phyloP scores from a whole-genome alignment of 179 eudicot genomes.

The Pouteria campechiana region DNA sequence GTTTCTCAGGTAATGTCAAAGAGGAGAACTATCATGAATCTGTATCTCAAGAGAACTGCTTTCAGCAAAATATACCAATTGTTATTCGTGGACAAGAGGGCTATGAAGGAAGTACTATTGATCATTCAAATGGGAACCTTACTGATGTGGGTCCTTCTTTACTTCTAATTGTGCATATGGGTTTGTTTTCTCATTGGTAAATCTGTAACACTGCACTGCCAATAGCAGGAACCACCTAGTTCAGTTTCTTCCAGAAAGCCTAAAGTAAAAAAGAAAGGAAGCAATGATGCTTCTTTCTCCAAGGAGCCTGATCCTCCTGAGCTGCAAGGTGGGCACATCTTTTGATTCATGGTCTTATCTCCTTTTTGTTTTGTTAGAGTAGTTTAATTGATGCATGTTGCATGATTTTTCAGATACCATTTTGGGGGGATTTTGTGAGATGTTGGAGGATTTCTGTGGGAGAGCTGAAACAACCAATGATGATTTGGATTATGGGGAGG shows the following conservation, averaged over 20 bases:
- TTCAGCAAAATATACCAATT: slow-evolving; percentile 24
- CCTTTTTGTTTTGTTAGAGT: neutral
- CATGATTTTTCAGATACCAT: slow-evolving; percentile 38
- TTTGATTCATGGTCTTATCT: neutral
- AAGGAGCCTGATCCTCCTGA: slow-evolving; percentile 38
- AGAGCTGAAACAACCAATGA: slow-evolving; percentile 67
- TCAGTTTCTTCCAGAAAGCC: slow-evolving; percentile 47
- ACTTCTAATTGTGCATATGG: neutral
- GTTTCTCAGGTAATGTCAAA: slow-evolving; percentile 75
- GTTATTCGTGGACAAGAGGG: slow-evolving; percentile 25
- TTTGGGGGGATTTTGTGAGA: slow-evolving; percentile 50
- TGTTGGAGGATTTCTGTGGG: slow-evolving; percentile 69
- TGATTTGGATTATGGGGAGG: slow-evolving; percentile 74
- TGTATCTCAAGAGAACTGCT: slow-evolving; percentile 22
- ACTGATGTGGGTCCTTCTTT: slow-evolving; percentile 29
- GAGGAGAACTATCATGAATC: slow-evolving; percentile 26
- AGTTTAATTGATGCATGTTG: neutral
- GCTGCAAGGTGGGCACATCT: slow-evolving; percentile 46
- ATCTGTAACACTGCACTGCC: neutral
- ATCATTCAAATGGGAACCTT: slow-evolving; percentile 26
- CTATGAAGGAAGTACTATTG: slow-evolving; percentile 19
- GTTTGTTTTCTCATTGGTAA: slow-evolving; percentile 4
- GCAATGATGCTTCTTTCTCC: slow-evolving; percentile 25
- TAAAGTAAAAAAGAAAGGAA: slow-evolving; percentile 63
- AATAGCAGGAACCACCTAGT: slow-evolving; percentile 55